These are phyloP conservation scores for Barnettozyma salicaria DNA, from an alignment of 805 yeast species.

Conservation along the genomic window DNA sequence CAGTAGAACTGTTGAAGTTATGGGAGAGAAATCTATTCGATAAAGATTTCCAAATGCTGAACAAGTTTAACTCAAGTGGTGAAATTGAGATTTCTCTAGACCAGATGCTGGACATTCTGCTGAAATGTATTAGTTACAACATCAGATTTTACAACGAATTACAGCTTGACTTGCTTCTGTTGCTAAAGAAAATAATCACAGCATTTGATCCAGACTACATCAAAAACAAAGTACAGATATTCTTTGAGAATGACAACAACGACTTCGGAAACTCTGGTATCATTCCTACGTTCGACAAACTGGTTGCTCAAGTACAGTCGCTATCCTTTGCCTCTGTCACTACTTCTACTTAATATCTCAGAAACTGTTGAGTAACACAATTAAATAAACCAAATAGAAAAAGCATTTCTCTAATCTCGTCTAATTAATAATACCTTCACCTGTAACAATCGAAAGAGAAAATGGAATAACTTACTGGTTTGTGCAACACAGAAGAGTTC, in stretches of 20 bases:
- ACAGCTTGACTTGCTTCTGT: conserved; percentile 37
- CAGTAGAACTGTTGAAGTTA: conserved; percentile 42
- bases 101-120: conserved; percentile 35
- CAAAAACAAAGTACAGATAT: conserved; percentile 25
- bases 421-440: no score
- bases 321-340: neutral
- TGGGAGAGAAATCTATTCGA: conserved; percentile 20
- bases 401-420: no score
- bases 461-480: no score
- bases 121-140: conserved; percentile 54
- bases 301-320: conserved; percentile 9
- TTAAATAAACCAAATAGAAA: no score
- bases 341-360: no score
- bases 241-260: conserved; percentile 25
- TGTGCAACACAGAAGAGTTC: no score
- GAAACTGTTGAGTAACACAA: no score
- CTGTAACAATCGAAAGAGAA: no score
- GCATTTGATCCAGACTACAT: conserved; percentile 30
- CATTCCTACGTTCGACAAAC: conserved; percentile 25
- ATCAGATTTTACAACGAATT: conserved; percentile 59
- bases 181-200: conserved; percentile 37
- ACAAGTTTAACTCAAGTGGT: conserved; percentile 16
- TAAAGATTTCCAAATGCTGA: conserved; percentile 14
- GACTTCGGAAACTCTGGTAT: conserved; percentile 22
- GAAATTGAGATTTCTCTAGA: conserved; percentile 28